Evolutionary conservation across 352 stramenopile species (phyloP), one percentile per base, ranked within the genome.

Genomic region (Pythium aquatile): DNA sequence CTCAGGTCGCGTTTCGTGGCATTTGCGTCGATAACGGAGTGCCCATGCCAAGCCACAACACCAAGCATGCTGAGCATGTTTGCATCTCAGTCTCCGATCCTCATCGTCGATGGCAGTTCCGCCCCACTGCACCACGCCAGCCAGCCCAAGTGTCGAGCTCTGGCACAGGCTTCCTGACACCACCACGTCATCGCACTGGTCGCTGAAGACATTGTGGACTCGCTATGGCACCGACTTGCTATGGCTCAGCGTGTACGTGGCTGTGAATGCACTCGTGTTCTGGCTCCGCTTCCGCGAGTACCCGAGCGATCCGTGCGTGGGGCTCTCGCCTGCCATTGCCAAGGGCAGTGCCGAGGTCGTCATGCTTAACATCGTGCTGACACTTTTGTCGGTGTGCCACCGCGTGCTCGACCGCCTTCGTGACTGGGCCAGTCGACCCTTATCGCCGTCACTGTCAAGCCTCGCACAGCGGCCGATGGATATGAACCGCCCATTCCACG

Each of bases 291-390:
- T 72, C 28, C 24, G 37, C 32, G 48, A 62, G 32, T 79, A 73
- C 55, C 65, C 73, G 2, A 20, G 28, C 4, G 77, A 83, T 26
- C 29, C 72, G 2, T 74, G 55, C 17, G 73, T 67, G 17, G 61
- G 56, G 28, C 60, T 55, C 14, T 72, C 61, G 39, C 69, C 70
- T 0, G 63, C 58, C 0, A 60, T 87, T 26, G 78, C 76, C 39
- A 87, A 84, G 48, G 73, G 73, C 20, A 79, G 65, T 24, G 69
- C 76, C 11, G 75, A 87, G 44, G 55, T 76, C 51, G 62, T 76
- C 8, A 47, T 82, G 51, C n/a, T 84, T 20, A 84, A 84, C 61
- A 46, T 54, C 17, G 55, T 52, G 39, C 55, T 77, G 13, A 58
- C 72, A 32, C n/a, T 84, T 0, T 37, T 83, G 30, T 67, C 61